A percentile compares a stretch with the other conserved stretches of the same genome.
Evolutionary conservation across 2,329 filamentous ascomycete genomes (phyloP).

Genomic region (Fusarium siculi): DNA sequence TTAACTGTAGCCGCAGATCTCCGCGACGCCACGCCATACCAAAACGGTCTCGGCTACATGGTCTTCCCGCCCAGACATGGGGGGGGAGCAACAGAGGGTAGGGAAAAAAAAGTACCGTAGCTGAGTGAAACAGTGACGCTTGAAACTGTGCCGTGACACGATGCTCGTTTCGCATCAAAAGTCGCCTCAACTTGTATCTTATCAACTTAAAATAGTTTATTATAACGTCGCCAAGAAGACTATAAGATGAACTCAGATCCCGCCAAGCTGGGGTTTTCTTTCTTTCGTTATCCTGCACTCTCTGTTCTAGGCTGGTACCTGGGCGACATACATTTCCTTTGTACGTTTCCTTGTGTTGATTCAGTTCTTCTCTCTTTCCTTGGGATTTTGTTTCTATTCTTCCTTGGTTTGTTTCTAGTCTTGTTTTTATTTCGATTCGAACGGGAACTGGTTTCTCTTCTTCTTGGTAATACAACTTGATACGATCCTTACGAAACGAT

Average conservation of each 20-base stretch:
- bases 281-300: constrained; percentile 8
- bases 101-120: neutral
- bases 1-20: constrained; percentile 7
- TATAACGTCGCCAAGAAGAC: constrained; percentile 14
- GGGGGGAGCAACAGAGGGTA: neutral
- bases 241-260: neutral
- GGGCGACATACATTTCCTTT: constrained; percentile 13
- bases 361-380: neutral
- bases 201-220: constrained; percentile 27
- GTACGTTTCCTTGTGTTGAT: constrained; percentile 15
- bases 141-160: constrained; percentile 16
- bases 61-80: neutral
- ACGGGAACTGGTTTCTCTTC: constrained; percentile 12
- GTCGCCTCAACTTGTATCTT: neutral
- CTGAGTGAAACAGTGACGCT: constrained; percentile 15
- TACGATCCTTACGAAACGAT: constrained; percentile 8
- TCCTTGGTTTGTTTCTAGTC: neutral
- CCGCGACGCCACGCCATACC: neutral
- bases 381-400: neutral
- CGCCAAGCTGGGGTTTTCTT: neutral
- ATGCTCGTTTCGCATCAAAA: constrained; percentile 6
- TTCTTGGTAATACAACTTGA: neutral
- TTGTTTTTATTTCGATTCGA: neutral
- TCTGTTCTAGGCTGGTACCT: constrained; percentile 31
- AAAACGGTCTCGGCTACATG: neutral